Conservation (phyloP, 2,329 filamentous ascomycete species). For the Arthrobotrys conoides region DNA sequence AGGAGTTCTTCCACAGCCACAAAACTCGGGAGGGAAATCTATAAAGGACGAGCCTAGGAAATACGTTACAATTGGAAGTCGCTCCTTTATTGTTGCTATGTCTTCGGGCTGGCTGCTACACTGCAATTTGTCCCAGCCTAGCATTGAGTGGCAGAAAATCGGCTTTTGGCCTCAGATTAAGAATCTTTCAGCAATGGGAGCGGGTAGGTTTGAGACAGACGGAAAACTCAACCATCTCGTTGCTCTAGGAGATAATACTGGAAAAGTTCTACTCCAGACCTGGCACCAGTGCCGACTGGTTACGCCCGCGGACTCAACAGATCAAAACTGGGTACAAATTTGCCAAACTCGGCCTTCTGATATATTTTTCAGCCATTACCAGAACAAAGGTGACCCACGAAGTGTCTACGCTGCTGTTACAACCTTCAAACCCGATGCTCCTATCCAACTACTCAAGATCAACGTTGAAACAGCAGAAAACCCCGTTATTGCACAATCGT, state of each 20-base stretch:
- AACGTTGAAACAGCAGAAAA: neutral
- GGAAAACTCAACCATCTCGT: conserved; percentile 14
- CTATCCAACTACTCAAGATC: conserved; percentile 33
- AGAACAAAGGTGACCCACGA: neutral
- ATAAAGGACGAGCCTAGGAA: conserved; percentile 47
- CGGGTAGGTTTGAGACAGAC: neutral
- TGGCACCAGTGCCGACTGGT: neutral
- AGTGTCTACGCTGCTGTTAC: conserved; percentile 43
- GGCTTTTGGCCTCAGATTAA: conserved; percentile 48
- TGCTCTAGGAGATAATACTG: conserved; percentile 45
- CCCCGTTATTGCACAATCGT: neutral
- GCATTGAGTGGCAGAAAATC: conserved; percentile 27
- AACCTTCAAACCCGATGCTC: conserved; percentile 41
- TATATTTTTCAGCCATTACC: conserved; percentile 34
- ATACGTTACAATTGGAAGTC: conserved; percentile 43
- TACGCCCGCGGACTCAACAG: neutral
- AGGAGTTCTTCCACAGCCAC: conserved; percentile 7
- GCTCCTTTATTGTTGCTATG: conserved; percentile 37
- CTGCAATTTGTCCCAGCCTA: conserved; percentile 29
- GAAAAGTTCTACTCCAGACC: conserved; percentile 14
- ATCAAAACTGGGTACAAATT: conserved; percentile 38
- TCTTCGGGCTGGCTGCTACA: conserved; percentile 54
- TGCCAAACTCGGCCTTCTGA: conserved; percentile 48
- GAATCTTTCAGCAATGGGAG: conserved; percentile 40
- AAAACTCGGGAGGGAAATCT: conserved; percentile 4